Percentiles rank a stretch among this genome's conserved stretches.
These are phyloP conservation scores for Dactylellina sp. DNA, from an alignment of 2,329 filamentous ascomycete genomes.

Conservation along the genomic window DNA sequence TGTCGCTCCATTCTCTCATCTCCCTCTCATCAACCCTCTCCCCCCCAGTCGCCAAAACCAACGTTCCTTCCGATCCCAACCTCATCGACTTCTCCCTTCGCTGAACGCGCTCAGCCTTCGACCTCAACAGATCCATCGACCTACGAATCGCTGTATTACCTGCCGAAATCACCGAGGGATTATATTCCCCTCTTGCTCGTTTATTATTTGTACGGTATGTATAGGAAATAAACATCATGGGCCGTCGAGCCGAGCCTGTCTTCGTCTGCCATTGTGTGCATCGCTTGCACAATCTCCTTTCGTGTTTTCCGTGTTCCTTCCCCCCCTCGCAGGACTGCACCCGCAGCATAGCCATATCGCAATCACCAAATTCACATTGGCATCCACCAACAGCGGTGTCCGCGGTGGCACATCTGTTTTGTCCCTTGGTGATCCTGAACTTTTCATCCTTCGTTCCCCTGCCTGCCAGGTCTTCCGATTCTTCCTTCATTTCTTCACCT, in stretches of 20 bases:
- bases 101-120: too few species aligned
- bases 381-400: neutral
- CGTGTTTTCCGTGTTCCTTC: slow-evolving; percentile 20
- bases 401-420: too few species aligned
- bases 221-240: slow-evolving; percentile 2
- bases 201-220: slow-evolving; percentile 29
- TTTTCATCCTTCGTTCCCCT: too few species aligned
- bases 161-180: neutral
- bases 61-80: neutral
- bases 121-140: slow-evolving; percentile 1
- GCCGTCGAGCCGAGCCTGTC: neutral
- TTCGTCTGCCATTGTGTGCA: slow-evolving; percentile 20
- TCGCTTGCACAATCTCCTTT: slow-evolving; percentile 48
- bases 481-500: slow-evolving; percentile 6
- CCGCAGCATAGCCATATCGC: neutral
- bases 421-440: neutral
- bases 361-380: neutral
- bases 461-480: neutral
- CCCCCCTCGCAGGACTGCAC: too few species aligned
- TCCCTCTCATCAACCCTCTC: neutral
- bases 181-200: neutral
- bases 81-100: neutral
- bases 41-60: neutral
- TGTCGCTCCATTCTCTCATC: neutral
- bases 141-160: slow-evolving; percentile 8